A percentile compares a stretch with the other conserved stretches of the same genome.
Conservation (phyloP, 2,329 filamentous ascomycete species). For the Aspergillus texensis region DNA sequence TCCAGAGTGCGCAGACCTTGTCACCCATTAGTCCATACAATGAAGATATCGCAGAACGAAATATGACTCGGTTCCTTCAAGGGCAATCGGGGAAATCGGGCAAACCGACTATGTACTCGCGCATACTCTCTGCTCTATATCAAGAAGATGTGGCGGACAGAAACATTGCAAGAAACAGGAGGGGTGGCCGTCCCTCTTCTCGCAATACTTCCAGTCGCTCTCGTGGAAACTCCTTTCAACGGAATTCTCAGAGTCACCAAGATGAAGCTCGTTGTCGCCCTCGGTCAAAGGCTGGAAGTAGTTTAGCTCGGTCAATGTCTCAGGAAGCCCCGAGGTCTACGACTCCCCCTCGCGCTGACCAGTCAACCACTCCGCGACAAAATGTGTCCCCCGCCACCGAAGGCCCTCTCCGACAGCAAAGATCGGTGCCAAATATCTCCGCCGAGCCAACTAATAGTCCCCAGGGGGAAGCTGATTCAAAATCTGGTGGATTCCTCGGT, state of each 20-base stretch:
- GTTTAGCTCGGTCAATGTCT: slow-evolving; percentile 16
- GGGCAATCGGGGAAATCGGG: slow-evolving; percentile 28
- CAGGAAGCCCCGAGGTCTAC: slow-evolving; percentile 12
- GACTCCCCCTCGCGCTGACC: slow-evolving; percentile 6
- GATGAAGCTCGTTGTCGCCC: slow-evolving; percentile 2
- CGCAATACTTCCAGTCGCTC: slow-evolving; percentile 24
- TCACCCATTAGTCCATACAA: slow-evolving; percentile 43
- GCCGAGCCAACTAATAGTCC: slow-evolving; percentile 18
- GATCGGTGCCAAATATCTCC: slow-evolving; percentile 36
- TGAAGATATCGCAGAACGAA: slow-evolving; percentile 48
- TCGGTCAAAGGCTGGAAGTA: slow-evolving; percentile 12
- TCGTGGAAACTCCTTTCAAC: slow-evolving; percentile 11
- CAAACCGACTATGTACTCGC: slow-evolving; percentile 32
- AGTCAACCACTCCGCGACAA: slow-evolving; percentile 2
- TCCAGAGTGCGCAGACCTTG: slow-evolving; percentile 23
- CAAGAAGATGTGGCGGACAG: slow-evolving; percentile 48
- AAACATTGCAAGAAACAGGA: slow-evolving; percentile 37
- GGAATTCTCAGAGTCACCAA: background rate
- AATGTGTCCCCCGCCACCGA: background rate
- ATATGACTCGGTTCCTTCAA: slow-evolving; percentile 40
- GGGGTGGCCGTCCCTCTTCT: slow-evolving; percentile 24
- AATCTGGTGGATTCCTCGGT: slow-evolving; percentile 27
- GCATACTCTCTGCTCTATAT: slow-evolving; percentile 38
- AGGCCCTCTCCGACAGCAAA: slow-evolving; percentile 29
- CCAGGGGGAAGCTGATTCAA: slow-evolving; percentile 16